Base-by-base conservation (phyloP, 768 basidiomycete species). In the Mycena capillaripes region DNA sequence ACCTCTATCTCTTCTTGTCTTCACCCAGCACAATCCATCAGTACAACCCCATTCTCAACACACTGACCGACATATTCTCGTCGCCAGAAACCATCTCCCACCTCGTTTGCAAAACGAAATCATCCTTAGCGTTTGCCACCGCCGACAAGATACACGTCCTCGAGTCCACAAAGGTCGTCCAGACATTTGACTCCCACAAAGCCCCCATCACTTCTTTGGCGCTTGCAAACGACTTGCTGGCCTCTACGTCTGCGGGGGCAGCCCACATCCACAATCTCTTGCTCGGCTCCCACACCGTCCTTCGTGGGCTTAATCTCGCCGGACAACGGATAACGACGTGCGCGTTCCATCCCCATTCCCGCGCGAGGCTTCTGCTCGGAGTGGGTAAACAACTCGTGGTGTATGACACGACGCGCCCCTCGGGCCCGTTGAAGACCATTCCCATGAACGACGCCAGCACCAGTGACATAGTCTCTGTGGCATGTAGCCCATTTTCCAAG, bases 401-500 rank as follows among this genome's bases (percentile, higher is more conserved):
- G 23, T 95, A 90, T 69, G 93, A 94, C 73, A 88, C 87, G 2
- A 87, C 86, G 32, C 87, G 88, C 16, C 88, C 91, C 11, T 88
- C 89, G 25, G 82, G 82, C 7, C 91, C 93, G 12, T 59, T 84
- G 30, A 93, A 91, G 79, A 82, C 81, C 0, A 81, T 94, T 42
- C 71, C 83, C 2, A 75, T 93, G 65, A 83, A 81, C 12, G 89
- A 89, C 27, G 74, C 81, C 21, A 72, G 76, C 4, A 76, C 81
- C 0, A 90, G 89, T 10, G 80, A 87, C n/a, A 86, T 94, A 27
- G 79, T 88, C 5, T 87, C 86, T 16, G 79, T 94, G 11, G 84
- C 89, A 9, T 90, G 88, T 71, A 93, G 93, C 72, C 92, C 93
- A 9, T 94, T 93, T 79, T 94, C 93, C 81, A 94, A 91, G 82